These are phyloP conservation scores for Cornus controversa DNA, from an alignment of 148 eudicot species.

Conservation along the genomic window DNA sequence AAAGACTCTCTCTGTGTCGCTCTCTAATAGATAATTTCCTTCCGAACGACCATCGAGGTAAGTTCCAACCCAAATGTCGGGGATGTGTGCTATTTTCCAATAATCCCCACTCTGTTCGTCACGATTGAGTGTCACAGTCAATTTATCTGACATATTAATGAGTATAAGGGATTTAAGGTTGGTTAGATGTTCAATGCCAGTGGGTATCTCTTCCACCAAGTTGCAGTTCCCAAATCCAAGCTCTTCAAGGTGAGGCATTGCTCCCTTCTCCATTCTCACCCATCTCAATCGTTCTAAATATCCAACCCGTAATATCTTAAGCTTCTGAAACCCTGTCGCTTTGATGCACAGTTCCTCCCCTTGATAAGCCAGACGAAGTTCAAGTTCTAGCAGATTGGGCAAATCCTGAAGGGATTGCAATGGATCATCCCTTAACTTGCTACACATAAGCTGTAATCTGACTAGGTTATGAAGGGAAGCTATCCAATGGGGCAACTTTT, in stretches of 20 bases:
- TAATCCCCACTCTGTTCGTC: neutral
- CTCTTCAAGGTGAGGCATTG: neutral
- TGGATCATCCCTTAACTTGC: too few species aligned
- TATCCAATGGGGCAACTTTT: too few species aligned
- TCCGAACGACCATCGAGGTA: too few species aligned
- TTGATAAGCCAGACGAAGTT: too few species aligned
- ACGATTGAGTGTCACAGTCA: neutral
- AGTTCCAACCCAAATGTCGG: neutral
- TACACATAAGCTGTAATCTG: too few species aligned
- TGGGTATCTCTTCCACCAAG: neutral
- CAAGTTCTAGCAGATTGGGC: too few species aligned
- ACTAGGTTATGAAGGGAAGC: too few species aligned
- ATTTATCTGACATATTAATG: neutral
- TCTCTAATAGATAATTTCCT: too few species aligned
- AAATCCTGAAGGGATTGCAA: too few species aligned
- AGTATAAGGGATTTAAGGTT: neutral
- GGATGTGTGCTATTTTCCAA: neutral
- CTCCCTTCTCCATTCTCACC: neutral
- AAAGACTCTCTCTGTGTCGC: too few species aligned
- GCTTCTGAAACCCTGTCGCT: too few species aligned
- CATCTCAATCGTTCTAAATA: neutral
- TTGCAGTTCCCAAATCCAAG: neutral
- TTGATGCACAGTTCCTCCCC: too few species aligned
- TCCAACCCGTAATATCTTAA: neutral
- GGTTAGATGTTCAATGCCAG: neutral